Evolutionary conservation across 257 asterid species (phyloP).

Genomic region (Nemophila menziesii): DNA sequence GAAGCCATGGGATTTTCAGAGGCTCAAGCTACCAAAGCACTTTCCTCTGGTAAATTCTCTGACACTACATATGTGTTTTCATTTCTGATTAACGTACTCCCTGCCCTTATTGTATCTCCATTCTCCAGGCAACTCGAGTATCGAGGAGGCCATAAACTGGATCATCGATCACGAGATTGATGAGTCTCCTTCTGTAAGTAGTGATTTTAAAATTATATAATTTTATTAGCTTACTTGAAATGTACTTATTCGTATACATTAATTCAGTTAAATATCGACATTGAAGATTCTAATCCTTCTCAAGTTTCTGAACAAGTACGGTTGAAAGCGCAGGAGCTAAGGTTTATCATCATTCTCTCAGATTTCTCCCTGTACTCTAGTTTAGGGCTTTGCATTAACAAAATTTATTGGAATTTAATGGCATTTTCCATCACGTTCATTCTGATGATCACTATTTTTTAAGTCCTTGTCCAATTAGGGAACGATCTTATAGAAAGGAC

Average conservation of each 20-base stretch:
- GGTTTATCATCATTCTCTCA: slow-evolving; percentile 27
- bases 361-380: too few relatives aligned
- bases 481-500: slow-evolving; percentile 26
- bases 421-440: neutral
- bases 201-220: too few relatives aligned
- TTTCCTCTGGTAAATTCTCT: slow-evolving; percentile 41
- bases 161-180: slow-evolving; percentile 35
- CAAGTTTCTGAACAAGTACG: slow-evolving; percentile 43
- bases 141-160: slow-evolving; percentile 70
- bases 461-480: slow-evolving; percentile 25
- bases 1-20: slow-evolving; percentile 60
- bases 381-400: neutral
- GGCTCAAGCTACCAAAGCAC: slow-evolving; percentile 44
- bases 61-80: neutral
- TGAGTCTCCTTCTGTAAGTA: slow-evolving; percentile 37
- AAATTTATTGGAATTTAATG: neutral
- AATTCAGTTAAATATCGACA: slow-evolving; percentile 32
- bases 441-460: slow-evolving; percentile 14
- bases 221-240: neutral
- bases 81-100: neutral
- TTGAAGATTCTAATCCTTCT: slow-evolving; percentile 27
- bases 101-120: slow-evolving; percentile 4
- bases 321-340: slow-evolving; percentile 41
- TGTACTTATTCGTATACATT: slow-evolving; percentile 6
- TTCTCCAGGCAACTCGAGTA: slow-evolving; percentile 63